A percentile compares a stretch with the other conserved stretches of the same genome.
phyloP scores from a whole-genome alignment of 371 early-diverging fungal species.

The Mortierella sp. region DNA sequence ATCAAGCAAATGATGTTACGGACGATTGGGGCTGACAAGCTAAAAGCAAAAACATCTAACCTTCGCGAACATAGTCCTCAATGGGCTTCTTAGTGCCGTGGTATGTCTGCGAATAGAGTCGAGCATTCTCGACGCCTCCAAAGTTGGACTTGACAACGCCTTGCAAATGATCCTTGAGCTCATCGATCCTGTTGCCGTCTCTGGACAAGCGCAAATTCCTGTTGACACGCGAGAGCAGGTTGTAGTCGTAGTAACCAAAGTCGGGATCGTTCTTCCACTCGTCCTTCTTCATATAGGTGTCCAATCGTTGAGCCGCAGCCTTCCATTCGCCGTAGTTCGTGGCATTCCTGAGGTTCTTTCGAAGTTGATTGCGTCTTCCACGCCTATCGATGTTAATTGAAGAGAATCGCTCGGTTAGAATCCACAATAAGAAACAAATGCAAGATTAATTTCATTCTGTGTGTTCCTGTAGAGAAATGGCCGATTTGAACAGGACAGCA shows the following conservation, averaged over 20 bases:
- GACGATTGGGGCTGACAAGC: neutral
- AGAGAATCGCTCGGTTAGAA: neutral
- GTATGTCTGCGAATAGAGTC: slow-evolving; percentile 83
- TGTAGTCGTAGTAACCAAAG: slow-evolving; percentile 77
- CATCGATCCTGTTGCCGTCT: slow-evolving; percentile 29
- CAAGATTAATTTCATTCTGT: slow-evolving; percentile 5
- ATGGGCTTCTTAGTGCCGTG: slow-evolving; percentile 85
- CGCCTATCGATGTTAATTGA: slow-evolving; percentile 58
- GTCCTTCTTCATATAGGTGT: slow-evolving; percentile 76
- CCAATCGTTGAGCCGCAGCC: slow-evolving; percentile 76
- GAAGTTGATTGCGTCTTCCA: slow-evolving; percentile 66
- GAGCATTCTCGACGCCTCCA: slow-evolving; percentile 83
- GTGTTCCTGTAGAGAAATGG: neutral
- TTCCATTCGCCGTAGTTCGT: slow-evolving; percentile 80
- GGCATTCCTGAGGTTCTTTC: slow-evolving; percentile 65
- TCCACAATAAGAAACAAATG: neutral
- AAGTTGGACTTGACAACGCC: slow-evolving; percentile 85
- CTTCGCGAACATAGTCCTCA: slow-evolving; percentile 86
- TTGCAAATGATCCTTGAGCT: slow-evolving; percentile 62
- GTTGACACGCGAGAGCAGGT: slow-evolving; percentile 76
- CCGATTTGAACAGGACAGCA: neutral
- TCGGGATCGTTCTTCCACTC: slow-evolving; percentile 79
- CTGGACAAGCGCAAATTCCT: slow-evolving; percentile 57
- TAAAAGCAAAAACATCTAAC: slow-evolving; percentile 34
- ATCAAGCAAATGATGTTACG: neutral